Evolutionary conservation across 805 yeast species (phyloP).

Genomic region (Sugiyamaella mastotermitis): DNA sequence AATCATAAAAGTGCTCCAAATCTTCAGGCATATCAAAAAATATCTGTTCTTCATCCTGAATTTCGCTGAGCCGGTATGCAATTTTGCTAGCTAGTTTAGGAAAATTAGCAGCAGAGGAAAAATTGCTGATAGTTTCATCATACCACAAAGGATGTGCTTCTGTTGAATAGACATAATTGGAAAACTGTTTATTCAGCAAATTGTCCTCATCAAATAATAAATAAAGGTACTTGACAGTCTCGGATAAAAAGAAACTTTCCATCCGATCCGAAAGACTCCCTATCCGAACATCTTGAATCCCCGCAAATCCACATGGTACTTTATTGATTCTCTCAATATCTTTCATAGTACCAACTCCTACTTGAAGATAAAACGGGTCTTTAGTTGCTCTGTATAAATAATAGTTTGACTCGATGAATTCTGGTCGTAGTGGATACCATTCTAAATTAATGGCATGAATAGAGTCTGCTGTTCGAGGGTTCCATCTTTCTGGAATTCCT

Average conservation of each 20-base stretch:
- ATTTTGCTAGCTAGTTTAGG: slow-evolving; percentile 6
- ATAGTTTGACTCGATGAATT: slow-evolving; percentile 84
- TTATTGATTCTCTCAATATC: slow-evolving; percentile 48
- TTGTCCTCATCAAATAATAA: slow-evolving; percentile 69
- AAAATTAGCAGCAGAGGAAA: slow-evolving; percentile 17
- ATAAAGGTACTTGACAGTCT: slow-evolving; percentile 77
- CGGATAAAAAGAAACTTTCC: slow-evolving; percentile 89
- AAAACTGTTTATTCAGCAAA: slow-evolving; percentile 37
- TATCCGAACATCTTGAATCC: slow-evolving; percentile 59
- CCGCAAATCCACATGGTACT: slow-evolving; percentile 75
- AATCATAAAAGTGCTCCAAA: too few species aligned
- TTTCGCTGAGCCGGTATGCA: too few species aligned
- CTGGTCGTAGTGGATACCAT: slow-evolving; percentile 94
- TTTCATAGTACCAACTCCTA: slow-evolving; percentile 61
- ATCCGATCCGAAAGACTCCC: slow-evolving; percentile 68
- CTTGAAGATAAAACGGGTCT: slow-evolving; percentile 75
- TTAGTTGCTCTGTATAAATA: slow-evolving; percentile 74
- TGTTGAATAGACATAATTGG: slow-evolving; percentile 59
- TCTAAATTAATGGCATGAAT: slow-evolving; percentile 46
- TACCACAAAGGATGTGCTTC: slow-evolving; percentile 92
- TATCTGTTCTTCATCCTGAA: too few species aligned
- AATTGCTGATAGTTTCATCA: slow-evolving; percentile 31
- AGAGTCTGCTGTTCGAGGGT: slow-evolving; percentile 16
- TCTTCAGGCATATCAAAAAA: too few species aligned
- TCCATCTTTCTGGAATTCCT: slow-evolving; percentile 87